Evolutionary conservation across 2,329 filamentous ascomycete genomes (phyloP).

Genomic region (Raffaelea arxii): DNA sequence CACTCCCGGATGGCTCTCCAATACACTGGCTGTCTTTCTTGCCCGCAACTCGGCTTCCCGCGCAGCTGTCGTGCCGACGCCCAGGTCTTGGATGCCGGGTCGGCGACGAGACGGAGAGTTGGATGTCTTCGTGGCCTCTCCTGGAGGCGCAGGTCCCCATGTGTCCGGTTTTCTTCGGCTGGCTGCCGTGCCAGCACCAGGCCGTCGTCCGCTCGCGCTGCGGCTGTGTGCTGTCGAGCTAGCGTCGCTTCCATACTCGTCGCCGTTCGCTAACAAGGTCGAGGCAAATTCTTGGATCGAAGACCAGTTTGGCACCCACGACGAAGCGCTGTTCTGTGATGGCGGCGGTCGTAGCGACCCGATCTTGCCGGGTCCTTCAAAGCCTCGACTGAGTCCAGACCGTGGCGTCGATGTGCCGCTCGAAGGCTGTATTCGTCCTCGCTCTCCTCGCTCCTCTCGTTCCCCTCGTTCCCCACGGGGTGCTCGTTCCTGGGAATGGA

Average conservation of each 20-base stretch:
- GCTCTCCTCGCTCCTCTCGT: no score
- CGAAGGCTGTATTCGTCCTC: no score
- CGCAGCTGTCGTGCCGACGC: slow-evolving; percentile 37
- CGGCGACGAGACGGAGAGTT: slow-evolving; percentile 10
- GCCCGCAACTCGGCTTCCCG: slow-evolving; percentile 45
- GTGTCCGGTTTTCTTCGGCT: slow-evolving; percentile 18
- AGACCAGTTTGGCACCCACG: slow-evolving; percentile 42
- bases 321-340: no score
- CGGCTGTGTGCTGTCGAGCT: slow-evolving; percentile 19
- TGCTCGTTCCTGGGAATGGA: slow-evolving; percentile 18
- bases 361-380: no score
- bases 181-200: slow-evolving; percentile 3
- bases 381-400: no score
- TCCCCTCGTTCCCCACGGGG: no score
- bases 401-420: no score
- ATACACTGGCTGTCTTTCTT: slow-evolving; percentile 46
- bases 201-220: slow-evolving; percentile 21
- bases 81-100: slow-evolving; percentile 38
- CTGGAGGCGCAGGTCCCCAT: slow-evolving; percentile 44
- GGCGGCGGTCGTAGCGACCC: no score
- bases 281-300: slow-evolving; percentile 46
- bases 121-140: slow-evolving; percentile 9
- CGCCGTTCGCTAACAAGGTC: slow-evolving; percentile 28
- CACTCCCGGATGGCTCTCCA: slow-evolving; percentile 52
- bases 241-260: slow-evolving; percentile 20